These are phyloP conservation scores for Macrophomina pseudophaseolina DNA, from an alignment of 2,329 filamentous ascomycete species.

Conservation along the genomic window DNA sequence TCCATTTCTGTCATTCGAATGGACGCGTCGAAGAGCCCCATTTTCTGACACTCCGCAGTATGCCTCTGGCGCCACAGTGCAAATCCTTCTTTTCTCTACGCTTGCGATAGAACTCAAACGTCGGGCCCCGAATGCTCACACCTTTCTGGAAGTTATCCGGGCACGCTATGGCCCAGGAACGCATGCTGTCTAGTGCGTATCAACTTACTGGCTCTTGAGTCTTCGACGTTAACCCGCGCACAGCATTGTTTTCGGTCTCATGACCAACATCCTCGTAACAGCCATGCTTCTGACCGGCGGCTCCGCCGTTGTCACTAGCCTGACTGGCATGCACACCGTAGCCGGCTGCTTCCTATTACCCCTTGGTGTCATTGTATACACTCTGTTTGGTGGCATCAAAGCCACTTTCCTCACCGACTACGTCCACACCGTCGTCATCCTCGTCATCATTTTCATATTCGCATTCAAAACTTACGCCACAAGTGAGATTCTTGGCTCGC, in stretches of 20 bases:
- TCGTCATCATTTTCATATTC: constrained; percentile 86
- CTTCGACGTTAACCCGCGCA: background rate
- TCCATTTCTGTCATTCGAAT: background rate
- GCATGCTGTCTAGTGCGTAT: constrained; percentile 66
- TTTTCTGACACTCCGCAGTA: constrained; percentile 70
- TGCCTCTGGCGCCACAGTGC: constrained; percentile 57
- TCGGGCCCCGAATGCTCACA: constrained; percentile 84
- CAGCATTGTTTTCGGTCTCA: constrained; percentile 30
- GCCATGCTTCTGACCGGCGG: constrained; percentile 89
- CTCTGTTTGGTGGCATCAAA: constrained; percentile 77
- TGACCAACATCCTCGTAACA: constrained; percentile 77
- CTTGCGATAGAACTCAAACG: constrained; percentile 89
- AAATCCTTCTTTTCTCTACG: constrained; percentile 83
- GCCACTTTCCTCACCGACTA: constrained; percentile 74
- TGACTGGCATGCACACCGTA: constrained; percentile 76
- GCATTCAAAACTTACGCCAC: constrained; percentile 81
- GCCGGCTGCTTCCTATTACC: constrained; percentile 86
- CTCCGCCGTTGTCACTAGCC: constrained; percentile 66
- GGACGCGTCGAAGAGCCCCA: constrained; percentile 39
- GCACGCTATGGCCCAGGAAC: constrained; percentile 76
- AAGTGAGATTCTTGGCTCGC: constrained; percentile 73
- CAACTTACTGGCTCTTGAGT: background rate
- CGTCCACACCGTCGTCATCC: constrained; percentile 81
- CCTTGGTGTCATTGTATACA: constrained; percentile 80
- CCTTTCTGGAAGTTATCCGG: constrained; percentile 80